Evolutionary conservation across 306 rosid genomes (phyloP).

Genomic region (Castanopsis chinensis): DNA sequence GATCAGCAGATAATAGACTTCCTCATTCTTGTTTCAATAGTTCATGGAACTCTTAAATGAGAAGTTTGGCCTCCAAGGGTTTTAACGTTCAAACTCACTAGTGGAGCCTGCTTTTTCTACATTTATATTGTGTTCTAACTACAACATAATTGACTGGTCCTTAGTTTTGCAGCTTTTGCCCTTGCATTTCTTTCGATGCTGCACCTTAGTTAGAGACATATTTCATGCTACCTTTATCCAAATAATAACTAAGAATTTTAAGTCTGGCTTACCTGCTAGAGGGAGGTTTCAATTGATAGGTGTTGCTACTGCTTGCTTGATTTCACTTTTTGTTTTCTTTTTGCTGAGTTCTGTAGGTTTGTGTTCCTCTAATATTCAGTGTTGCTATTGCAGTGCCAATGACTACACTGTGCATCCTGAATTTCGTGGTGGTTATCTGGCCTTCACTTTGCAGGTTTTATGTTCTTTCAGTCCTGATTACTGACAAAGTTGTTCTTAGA

Average conservation of each 20-base stretch:
- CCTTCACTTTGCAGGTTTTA: slow-evolving; percentile 75
- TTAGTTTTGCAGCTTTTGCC: neutral
- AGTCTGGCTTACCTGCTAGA: neutral
- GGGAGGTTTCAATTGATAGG: neutral
- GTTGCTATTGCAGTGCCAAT: slow-evolving; percentile 52
- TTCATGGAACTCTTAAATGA: neutral
- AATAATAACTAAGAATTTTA: neutral
- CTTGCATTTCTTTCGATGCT: neutral
- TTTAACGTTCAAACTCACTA: neutral
- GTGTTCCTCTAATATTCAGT: slow-evolving; percentile 4
- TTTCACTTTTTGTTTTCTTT: neutral
- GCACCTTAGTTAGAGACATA: neutral
- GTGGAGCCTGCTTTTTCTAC: neutral
- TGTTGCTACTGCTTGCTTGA: slow-evolving; percentile 1
- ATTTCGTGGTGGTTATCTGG: slow-evolving; percentile 87
- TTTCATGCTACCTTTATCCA: neutral
- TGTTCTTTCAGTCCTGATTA: slow-evolving; percentile 11
- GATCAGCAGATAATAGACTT: neutral
- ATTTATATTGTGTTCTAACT: neutral
- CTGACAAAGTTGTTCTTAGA: neutral
- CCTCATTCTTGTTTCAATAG: neutral
- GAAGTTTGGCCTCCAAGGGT: slow-evolving; percentile 1
- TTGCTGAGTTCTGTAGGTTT: slow-evolving; percentile 16
- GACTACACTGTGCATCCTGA: slow-evolving; percentile 66
- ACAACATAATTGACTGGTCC: neutral